Conservation (phyloP, 2,329 filamentous ascomycete species). For the Myriosclerotinia duriaeana region DNA sequence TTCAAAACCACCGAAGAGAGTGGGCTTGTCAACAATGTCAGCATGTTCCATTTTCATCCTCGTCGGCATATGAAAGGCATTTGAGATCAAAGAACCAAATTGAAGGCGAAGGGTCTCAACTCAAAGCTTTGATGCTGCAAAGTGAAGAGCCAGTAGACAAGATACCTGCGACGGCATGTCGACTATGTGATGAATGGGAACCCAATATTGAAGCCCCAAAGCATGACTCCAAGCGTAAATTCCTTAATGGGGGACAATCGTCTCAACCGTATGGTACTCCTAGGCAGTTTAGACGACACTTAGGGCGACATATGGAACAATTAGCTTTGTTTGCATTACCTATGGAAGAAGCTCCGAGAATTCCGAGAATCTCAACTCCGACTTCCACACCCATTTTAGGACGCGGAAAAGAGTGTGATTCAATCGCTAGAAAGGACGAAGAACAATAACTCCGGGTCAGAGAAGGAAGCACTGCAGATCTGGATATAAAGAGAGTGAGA, state of each 20-base stretch:
- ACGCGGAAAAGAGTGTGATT: no score
- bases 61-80: constrained; percentile 27
- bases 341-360: constrained; percentile 2
- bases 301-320: constrained; percentile 34
- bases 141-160: constrained; percentile 32
- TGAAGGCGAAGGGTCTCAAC: constrained; percentile 22
- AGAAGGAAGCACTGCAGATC: no score
- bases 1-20: constrained; percentile 38
- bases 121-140: constrained; percentile 32
- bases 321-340: constrained; percentile 34
- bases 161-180: constrained; percentile 35
- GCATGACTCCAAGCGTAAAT: constrained; percentile 20
- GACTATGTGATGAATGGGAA: constrained; percentile 40
- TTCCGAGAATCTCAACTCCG: no score
- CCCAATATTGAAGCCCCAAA: constrained; percentile 23
- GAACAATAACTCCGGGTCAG: no score
- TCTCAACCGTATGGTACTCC: constrained; percentile 27
- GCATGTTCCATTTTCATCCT: constrained; percentile 22
- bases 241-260: constrained; percentile 22
- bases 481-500: no score
- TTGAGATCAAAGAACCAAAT: constrained; percentile 26
- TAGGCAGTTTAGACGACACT: constrained; percentile 30
- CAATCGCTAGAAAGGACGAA: no score
- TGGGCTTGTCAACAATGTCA: constrained; percentile 37
- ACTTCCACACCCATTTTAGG: no score